These are phyloP conservation scores for Exophiala sp. DNA, from an alignment of 2,329 filamentous ascomycete species.

Conservation along the genomic window DNA sequence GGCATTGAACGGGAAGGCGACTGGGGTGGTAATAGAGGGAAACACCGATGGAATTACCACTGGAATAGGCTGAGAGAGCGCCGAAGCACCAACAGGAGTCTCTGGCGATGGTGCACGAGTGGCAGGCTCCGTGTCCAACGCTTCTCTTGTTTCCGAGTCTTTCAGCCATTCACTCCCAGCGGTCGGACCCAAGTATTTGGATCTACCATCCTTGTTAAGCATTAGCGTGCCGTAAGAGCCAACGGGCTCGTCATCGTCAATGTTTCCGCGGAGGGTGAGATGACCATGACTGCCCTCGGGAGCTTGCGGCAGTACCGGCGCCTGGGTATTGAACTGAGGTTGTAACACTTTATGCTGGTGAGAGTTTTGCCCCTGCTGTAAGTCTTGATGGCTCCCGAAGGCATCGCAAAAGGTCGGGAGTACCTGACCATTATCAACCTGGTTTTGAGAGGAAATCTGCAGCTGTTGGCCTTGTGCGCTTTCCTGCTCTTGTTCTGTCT, in stretches of 20 bases:
- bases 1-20: slow-evolving; percentile 13
- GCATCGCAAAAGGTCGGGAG: background rate
- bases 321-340: background rate
- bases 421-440: background rate
- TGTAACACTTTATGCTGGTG: background rate
- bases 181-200: slow-evolving; percentile 13
- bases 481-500: background rate
- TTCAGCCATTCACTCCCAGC: slow-evolving; percentile 15
- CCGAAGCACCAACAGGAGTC: background rate
- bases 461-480: background rate
- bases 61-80: background rate
- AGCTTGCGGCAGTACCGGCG: background rate
- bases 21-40: background rate
- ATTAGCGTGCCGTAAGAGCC: slow-evolving; percentile 12
- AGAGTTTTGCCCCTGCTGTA: background rate
- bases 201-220: slow-evolving; percentile 6
- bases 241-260: background rate
- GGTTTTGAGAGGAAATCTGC: background rate
- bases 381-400: background rate
- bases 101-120: slow-evolving; percentile 5
- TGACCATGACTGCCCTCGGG: background rate
- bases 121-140: background rate
- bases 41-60: background rate
- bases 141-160: slow-evolving; percentile 12
- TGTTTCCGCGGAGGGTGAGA: background rate